Percentiles rank a stretch among this genome's conserved stretches.
Conservation (phyloP, 2,329 filamentous ascomycete genomes). For the Diplodia mutila region DNA sequence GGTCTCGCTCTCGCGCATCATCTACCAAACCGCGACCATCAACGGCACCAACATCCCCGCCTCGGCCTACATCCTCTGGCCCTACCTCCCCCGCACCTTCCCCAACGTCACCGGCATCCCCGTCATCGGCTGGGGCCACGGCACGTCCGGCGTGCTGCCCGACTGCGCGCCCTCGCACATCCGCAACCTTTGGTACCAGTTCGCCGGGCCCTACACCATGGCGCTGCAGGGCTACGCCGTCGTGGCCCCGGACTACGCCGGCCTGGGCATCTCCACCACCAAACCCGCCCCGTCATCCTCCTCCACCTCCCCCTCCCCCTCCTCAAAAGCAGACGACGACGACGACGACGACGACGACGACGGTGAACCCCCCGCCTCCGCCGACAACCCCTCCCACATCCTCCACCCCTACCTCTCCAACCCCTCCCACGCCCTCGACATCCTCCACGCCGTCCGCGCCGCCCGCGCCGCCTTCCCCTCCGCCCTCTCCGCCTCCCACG, state of each 20-base stretch:
- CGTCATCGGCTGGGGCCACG: slow-evolving; percentile 30
- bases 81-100: slow-evolving; percentile 36
- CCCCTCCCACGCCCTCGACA: slow-evolving; percentile 48
- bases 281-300: neutral
- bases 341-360: neutral
- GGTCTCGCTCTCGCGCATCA: slow-evolving; percentile 53
- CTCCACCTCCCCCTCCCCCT: neutral
- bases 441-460: slow-evolving; percentile 49
- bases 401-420: slow-evolving; percentile 47
- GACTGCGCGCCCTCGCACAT: slow-evolving; percentile 33
- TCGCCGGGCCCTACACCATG: slow-evolving; percentile 32
- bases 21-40: slow-evolving; percentile 52
- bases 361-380: neutral
- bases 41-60: slow-evolving; percentile 53
- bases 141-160: slow-evolving; percentile 31
- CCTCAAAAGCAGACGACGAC: neutral
- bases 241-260: slow-evolving; percentile 33
- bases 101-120: neutral
- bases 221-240: slow-evolving; percentile 37
- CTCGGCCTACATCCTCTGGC: slow-evolving; percentile 57
- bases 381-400: neutral
- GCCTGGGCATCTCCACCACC: slow-evolving; percentile 28
- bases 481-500: slow-evolving; percentile 45
- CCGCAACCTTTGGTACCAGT: slow-evolving; percentile 35
- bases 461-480: slow-evolving; percentile 49